A percentile compares a stretch with the other conserved stretches of the same genome.
Evolutionary conservation across 75 land plant species (phyloP).

Genomic region (Azolla pinnata): DNA sequence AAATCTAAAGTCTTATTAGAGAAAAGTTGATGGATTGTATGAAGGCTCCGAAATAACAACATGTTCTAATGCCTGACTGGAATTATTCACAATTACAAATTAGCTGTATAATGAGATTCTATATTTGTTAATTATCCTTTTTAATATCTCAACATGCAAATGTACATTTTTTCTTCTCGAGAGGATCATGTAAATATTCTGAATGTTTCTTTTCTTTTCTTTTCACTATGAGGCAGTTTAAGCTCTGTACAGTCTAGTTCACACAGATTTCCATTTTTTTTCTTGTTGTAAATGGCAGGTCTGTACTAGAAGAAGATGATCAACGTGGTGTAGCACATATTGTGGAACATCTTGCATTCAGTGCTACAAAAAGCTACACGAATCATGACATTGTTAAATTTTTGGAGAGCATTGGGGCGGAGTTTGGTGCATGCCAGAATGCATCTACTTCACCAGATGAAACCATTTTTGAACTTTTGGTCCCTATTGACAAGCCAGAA

Average conservation of each 20-base stretch:
- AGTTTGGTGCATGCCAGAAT: slow-evolving; percentile 98
- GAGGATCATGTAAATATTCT: too few relatives aligned
- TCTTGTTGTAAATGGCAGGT: slow-evolving; percentile 56
- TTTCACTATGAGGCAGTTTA: not conserved
- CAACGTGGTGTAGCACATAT: slow-evolving; percentile 99
- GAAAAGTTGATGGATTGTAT: too few relatives aligned
- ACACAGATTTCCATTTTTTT: too few relatives aligned
- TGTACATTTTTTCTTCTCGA: too few relatives aligned
- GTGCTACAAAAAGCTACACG: slow-evolving; percentile 83
- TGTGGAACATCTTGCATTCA: slow-evolving; percentile 97
- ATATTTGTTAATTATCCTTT: too few relatives aligned
- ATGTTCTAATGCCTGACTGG: too few relatives aligned
- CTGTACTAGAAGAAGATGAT: slow-evolving; percentile 95
- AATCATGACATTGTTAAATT: slow-evolving; percentile 95
- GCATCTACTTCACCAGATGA: slow-evolving; percentile 91
- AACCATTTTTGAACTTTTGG: slow-evolving; percentile 89
- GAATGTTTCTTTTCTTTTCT: not conserved
- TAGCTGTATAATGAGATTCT: too few relatives aligned
- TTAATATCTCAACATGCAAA: too few relatives aligned
- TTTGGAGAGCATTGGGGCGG: slow-evolving; percentile 95
- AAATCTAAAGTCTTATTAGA: too few relatives aligned
- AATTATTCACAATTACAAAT: too few relatives aligned
- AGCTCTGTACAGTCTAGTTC: slow-evolving; percentile 5
- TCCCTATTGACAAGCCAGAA: slow-evolving; percentile 95
- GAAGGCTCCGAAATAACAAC: too few relatives aligned